A percentile compares a stretch with the other conserved stretches of the same genome.
phyloP scores from a whole-genome alignment of 352 stramenopile species.

The Phytophthora tubulina region DNA sequence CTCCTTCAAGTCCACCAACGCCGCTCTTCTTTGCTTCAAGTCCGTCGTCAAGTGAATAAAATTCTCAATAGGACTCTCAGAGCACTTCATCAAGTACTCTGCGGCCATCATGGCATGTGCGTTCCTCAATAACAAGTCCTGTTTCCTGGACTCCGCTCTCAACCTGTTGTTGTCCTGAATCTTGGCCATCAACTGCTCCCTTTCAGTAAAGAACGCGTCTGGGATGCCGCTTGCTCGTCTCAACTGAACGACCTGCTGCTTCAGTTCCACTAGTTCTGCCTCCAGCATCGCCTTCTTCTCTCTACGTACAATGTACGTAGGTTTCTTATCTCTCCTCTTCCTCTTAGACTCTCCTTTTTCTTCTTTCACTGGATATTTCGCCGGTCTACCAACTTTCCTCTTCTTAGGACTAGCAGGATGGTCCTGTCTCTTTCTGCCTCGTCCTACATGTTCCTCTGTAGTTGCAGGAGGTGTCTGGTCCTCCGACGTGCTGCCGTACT shows the following conservation, averaged over 20 bases:
- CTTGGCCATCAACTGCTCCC: conserved; percentile 31
- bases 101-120: conserved; percentile 47
- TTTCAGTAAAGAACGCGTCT: conserved; percentile 42
- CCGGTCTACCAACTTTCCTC: conserved; percentile 13
- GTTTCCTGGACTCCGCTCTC: conserved; percentile 48
- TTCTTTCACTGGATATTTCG: conserved; percentile 10
- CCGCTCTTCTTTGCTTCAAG: conserved; percentile 40
- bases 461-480: conserved; percentile 10
- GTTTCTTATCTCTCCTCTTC: conserved; percentile 46
- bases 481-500: conserved; percentile 26
- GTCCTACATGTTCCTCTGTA: not conserved
- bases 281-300: conserved; percentile 61
- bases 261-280: conserved; percentile 42
- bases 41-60: conserved; percentile 53
- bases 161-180: conserved; percentile 49
- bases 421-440: conserved; percentile 16
- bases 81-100: conserved; percentile 50
- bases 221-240: conserved; percentile 43
- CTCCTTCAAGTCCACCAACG: conserved; percentile 43
- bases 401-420: conserved; percentile 20
- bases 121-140: conserved; percentile 55
- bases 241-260: conserved; percentile 44
- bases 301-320: conserved; percentile 50
- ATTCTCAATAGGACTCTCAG: conserved; percentile 48
- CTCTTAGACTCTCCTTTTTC: conserved; percentile 17